A percentile compares a stretch with the other conserved stretches of the same genome.
These are phyloP conservation scores for Xerocomellus amylosporus DNA, from an alignment of 768 basidiomycete genomes.

Conservation along the genomic window DNA sequence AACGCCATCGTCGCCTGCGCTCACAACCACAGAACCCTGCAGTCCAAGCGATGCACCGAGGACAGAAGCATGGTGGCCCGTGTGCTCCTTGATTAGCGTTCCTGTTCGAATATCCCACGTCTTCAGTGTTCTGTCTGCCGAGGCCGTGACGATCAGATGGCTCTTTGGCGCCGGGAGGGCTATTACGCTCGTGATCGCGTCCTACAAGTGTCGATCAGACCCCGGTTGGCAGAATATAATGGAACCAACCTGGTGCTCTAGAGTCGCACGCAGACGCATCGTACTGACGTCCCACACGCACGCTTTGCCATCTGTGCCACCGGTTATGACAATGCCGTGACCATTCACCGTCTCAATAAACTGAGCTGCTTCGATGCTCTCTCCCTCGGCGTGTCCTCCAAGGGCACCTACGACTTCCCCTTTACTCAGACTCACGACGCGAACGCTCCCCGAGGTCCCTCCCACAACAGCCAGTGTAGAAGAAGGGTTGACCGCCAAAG, in stretches of 20 bases:
- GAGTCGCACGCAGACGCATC: constrained; percentile 76
- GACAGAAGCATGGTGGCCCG: constrained; percentile 77
- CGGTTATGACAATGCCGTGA: constrained; percentile 67
- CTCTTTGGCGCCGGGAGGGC: constrained; percentile 71
- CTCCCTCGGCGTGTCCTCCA: constrained; percentile 79
- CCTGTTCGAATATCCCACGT: constrained; percentile 96
- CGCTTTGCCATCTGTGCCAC: constrained; percentile 90
- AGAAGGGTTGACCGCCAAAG: constrained; percentile 78
- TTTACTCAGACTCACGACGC: constrained; percentile 82
- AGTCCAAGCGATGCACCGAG: constrained; percentile 71
- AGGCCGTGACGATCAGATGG: constrained; percentile 79
- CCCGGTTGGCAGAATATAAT: neutral
- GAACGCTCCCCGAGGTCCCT: constrained; percentile 78
- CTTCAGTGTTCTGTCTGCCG: constrained; percentile 80
- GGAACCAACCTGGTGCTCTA: constrained; percentile 72
- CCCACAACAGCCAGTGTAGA: constrained; percentile 92
- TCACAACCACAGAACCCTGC: constrained; percentile 71
- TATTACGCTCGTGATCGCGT: constrained; percentile 80
- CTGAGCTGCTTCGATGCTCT: constrained; percentile 83
- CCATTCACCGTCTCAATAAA: constrained; percentile 71
- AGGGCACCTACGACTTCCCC: constrained; percentile 79
- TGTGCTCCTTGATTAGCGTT: constrained; percentile 69
- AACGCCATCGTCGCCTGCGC: constrained; percentile 86
- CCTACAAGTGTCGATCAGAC: constrained; percentile 45
- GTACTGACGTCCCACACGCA: constrained; percentile 94